A percentile compares a stretch with the other conserved stretches of the same genome.
Conservation (phyloP, 768 basidiomycete species). For the Pisolithus microcarpus region DNA sequence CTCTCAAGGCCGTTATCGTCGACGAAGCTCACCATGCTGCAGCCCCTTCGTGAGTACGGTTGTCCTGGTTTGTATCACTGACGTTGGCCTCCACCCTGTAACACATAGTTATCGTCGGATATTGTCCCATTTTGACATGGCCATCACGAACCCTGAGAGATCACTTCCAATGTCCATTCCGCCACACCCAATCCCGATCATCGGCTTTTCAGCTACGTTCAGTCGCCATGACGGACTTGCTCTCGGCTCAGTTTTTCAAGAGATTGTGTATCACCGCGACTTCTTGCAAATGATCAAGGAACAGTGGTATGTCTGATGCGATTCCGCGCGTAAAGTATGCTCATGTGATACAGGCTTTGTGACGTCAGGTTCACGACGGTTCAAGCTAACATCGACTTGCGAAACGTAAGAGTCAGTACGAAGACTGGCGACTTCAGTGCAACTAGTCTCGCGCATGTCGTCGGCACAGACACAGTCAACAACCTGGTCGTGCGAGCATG, state of each 20-base stretch:
- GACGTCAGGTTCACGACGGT: slow-evolving; percentile 82
- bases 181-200: slow-evolving; percentile 60
- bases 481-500: slow-evolving; percentile 74
- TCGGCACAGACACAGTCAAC: slow-evolving; percentile 78
- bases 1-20: slow-evolving; percentile 70
- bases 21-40: slow-evolving; percentile 97
- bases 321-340: neutral
- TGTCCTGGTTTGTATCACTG: neutral
- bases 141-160: slow-evolving; percentile 50
- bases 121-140: slow-evolving; percentile 72
- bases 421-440: slow-evolving; percentile 77
- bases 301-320: slow-evolving; percentile 51
- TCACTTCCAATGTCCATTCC: slow-evolving; percentile 30
- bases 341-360: slow-evolving; percentile 53
- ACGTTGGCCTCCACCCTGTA: slow-evolving; percentile 4
- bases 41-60: slow-evolving; percentile 62
- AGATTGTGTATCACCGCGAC: slow-evolving; percentile 87
- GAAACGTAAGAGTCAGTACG: slow-evolving; percentile 56
- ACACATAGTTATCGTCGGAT: slow-evolving; percentile 65
- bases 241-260: slow-evolving; percentile 80
- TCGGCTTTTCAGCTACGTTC: slow-evolving; percentile 96
- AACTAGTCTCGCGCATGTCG: slow-evolving; percentile 66
- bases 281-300: slow-evolving; percentile 91
- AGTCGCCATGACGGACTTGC: slow-evolving; percentile 86
- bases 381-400: slow-evolving; percentile 63